Conservation (phyloP, 1,284 basidiomycete species). For the Boletus subluridellus region DNA sequence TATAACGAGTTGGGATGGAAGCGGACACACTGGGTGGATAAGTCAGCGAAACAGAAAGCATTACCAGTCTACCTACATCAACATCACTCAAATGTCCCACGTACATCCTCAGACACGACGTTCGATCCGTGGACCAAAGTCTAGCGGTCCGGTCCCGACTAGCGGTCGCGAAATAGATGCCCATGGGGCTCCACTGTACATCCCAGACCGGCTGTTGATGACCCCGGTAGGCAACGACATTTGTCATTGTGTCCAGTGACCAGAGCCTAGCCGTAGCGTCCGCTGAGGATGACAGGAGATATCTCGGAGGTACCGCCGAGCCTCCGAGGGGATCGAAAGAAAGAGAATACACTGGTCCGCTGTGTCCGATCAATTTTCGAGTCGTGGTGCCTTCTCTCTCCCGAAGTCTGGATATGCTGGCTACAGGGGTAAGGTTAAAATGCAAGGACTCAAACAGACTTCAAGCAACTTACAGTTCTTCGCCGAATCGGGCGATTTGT, state of each 20-base stretch:
- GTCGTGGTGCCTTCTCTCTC: constrained; percentile 81
- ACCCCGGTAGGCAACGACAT: constrained; percentile 91
- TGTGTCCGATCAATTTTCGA: constrained; percentile 94
- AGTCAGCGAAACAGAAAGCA: constrained; percentile 10
- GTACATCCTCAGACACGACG: constrained; percentile 86
- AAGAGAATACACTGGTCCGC: constrained; percentile 92
- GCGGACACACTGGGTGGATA: constrained; percentile 71
- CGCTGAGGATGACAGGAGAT: constrained; percentile 90
- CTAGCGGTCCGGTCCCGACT: constrained; percentile 93
- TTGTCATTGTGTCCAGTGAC: constrained; percentile 94
- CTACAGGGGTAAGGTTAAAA: constrained; percentile 38
- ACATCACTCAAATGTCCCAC: constrained; percentile 97
- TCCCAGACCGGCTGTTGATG: constrained; percentile 99
- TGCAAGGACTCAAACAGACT: background rate
- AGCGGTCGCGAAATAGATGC: constrained; percentile 96
- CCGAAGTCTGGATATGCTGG: constrained; percentile 56
- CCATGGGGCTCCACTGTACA: constrained; percentile 96
- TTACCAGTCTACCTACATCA: constrained; percentile 63
- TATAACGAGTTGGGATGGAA: constrained; percentile 99
- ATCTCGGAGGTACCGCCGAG: constrained; percentile 79
- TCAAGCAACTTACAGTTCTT: constrained; percentile 57
- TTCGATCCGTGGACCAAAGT: constrained; percentile 93
- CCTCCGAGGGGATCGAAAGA: constrained; percentile 91
- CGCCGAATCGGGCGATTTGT: constrained; percentile 66
- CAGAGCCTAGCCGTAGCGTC: constrained; percentile 91